Conservation (phyloP, 2,329 filamentous ascomycete species). For the Emericellopsis cladophorae region DNA sequence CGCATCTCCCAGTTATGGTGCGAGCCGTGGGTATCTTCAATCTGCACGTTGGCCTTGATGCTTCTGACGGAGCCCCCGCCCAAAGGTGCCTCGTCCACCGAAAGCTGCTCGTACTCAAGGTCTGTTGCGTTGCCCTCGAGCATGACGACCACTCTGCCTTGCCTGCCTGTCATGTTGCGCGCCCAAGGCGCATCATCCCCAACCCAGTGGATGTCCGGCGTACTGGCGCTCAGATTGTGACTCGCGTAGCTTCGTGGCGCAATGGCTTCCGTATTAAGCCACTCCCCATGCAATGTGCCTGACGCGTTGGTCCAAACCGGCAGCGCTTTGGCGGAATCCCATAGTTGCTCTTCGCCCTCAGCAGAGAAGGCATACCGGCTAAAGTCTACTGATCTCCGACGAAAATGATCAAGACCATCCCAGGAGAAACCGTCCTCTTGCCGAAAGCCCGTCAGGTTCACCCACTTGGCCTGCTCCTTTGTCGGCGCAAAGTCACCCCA, state of each 20-base stretch:
- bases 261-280: constrained; percentile 47
- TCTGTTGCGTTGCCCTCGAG: constrained; percentile 42
- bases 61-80: constrained; percentile 49
- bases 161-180: constrained; percentile 65
- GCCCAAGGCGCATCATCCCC: constrained; percentile 48
- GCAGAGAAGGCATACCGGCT: constrained; percentile 36
- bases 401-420: constrained; percentile 57
- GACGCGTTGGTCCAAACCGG: constrained; percentile 67
- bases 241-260: constrained; percentile 30
- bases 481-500: constrained; percentile 48
- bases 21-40: constrained; percentile 55
- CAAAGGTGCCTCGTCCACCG: constrained; percentile 17
- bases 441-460: constrained; percentile 70
- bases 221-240: constrained; percentile 53
- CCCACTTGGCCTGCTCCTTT: constrained; percentile 22
- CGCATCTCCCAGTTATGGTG: constrained; percentile 70
- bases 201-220: constrained; percentile 54
- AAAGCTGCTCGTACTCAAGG: constrained; percentile 27
- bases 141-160: constrained; percentile 57
- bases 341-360: constrained; percentile 25
- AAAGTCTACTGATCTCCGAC: constrained; percentile 49
- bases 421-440: constrained; percentile 65
- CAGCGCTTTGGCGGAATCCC: constrained; percentile 22
- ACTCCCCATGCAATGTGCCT: constrained; percentile 64
- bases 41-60: constrained; percentile 54